These are phyloP conservation scores for Colletotrichum simmondsii DNA, from an alignment of 2,329 filamentous ascomycete genomes.

Conservation along the genomic window DNA sequence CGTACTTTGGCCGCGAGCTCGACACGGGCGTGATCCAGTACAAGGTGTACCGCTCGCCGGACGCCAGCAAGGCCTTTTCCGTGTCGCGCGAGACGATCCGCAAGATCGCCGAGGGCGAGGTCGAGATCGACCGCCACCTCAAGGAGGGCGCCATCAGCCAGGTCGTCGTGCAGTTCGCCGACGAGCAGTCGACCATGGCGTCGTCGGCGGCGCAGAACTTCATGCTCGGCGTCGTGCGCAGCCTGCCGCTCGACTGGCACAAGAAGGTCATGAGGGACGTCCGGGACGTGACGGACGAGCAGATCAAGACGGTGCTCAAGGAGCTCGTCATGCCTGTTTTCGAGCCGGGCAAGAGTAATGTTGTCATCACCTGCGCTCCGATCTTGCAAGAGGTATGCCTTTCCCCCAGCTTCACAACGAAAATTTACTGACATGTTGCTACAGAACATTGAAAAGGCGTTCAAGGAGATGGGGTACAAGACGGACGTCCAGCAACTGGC, in stretches of 20 bases:
- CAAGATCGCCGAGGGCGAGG: slow-evolving; percentile 77
- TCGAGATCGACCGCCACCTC: slow-evolving; percentile 80
- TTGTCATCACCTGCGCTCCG: slow-evolving; percentile 89
- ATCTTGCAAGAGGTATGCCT: slow-evolving; percentile 74
- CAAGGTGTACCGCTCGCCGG: slow-evolving; percentile 89
- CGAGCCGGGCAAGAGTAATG: slow-evolving; percentile 80
- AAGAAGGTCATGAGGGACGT: slow-evolving; percentile 82
- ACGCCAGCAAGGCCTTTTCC: slow-evolving; percentile 85
- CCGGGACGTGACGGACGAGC: slow-evolving; percentile 77
- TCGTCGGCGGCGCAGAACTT: slow-evolving; percentile 87
- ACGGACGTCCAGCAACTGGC: slow-evolving; percentile 78
- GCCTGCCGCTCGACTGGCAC: slow-evolving; percentile 81
- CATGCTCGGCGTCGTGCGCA: slow-evolving; percentile 81
- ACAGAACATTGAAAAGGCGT: slow-evolving; percentile 79
- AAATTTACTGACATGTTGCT: slow-evolving; percentile 15
- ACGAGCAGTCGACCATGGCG: slow-evolving; percentile 88
- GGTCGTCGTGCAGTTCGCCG: slow-evolving; percentile 87
- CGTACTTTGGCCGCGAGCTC: slow-evolving; percentile 79
- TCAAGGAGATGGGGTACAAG: slow-evolving; percentile 81
- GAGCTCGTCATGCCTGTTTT: slow-evolving; percentile 85
- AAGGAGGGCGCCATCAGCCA: slow-evolving; percentile 91
- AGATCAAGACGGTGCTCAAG: slow-evolving; percentile 80
- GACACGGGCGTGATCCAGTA: slow-evolving; percentile 86
- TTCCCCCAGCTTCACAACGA: too few relatives aligned
- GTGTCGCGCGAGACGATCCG: slow-evolving; percentile 81